Conservation (phyloP, 2,329 filamentous ascomycete species). For the Botryotinia calthae region DNA sequence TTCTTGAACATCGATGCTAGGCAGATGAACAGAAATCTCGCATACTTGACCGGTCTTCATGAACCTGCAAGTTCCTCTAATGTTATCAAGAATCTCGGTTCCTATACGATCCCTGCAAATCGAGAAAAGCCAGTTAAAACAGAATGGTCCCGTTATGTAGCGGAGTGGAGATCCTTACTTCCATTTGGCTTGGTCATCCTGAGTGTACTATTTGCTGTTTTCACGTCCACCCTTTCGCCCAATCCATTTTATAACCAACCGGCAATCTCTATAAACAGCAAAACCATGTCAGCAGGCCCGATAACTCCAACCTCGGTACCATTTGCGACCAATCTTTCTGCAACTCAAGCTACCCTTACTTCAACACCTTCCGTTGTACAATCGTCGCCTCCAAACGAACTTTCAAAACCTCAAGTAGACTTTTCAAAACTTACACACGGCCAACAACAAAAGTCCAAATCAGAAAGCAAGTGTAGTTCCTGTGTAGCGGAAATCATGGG, state of each 20-base stretch:
- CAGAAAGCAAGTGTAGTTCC: slow-evolving; percentile 36
- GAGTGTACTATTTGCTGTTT: slow-evolving; percentile 29
- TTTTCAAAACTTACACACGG: slow-evolving; percentile 31
- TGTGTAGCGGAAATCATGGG: slow-evolving; percentile 49
- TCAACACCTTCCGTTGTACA: slow-evolving; percentile 38
- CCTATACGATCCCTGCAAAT: slow-evolving; percentile 20
- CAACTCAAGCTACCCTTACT: slow-evolving; percentile 32
- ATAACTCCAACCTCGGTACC: slow-evolving; percentile 30
- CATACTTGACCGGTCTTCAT: slow-evolving; percentile 45
- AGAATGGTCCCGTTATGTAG: slow-evolving; percentile 27
- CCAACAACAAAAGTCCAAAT: slow-evolving; percentile 23
- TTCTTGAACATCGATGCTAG: slow-evolving; percentile 52
- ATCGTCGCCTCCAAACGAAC: slow-evolving; percentile 39
- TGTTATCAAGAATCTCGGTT: slow-evolving; percentile 21
- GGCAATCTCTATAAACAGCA: slow-evolving; percentile 39
- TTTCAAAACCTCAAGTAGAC: slow-evolving; percentile 45
- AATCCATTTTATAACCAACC: slow-evolving; percentile 24
- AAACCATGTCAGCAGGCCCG: slow-evolving; percentile 32
- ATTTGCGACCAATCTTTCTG: slow-evolving; percentile 28
- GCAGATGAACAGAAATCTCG: slow-evolving; percentile 53
- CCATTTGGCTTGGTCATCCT: slow-evolving; percentile 32
- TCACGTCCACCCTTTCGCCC: slow-evolving; percentile 26
- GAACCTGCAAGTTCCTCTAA: slow-evolving; percentile 26
- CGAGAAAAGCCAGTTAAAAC: slow-evolving; percentile 29
- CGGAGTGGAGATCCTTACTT: slow-evolving; percentile 32